These are phyloP conservation scores for Diaporthe sp. DNA, from an alignment of 2,329 filamentous ascomycete species.

Conservation along the genomic window DNA sequence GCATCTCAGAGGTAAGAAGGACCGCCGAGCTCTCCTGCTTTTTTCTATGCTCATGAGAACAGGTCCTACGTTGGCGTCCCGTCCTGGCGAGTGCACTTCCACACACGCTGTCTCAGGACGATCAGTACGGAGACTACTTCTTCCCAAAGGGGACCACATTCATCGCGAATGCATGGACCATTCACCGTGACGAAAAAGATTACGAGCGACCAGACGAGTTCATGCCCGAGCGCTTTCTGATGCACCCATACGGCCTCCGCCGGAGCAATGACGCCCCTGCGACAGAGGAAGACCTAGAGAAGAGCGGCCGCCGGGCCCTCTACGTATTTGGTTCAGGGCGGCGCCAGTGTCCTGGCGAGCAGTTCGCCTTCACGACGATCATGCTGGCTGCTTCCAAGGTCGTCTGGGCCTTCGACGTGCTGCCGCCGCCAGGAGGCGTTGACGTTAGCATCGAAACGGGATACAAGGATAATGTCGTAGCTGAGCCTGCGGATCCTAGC, in stretches of 20 bases:
- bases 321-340: constrained; percentile 64
- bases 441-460: constrained; percentile 47
- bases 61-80: constrained; percentile 34
- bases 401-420: constrained; percentile 63
- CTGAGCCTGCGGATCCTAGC: constrained; percentile 43
- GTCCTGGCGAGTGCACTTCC: constrained; percentile 10
- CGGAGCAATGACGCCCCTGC: neutral
- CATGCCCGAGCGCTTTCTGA: constrained; percentile 19
- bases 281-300: neutral
- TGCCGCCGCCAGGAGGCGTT: constrained; percentile 43
- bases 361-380: constrained; percentile 62
- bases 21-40: neutral
- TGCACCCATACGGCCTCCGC: constrained; percentile 3
- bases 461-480: constrained; percentile 44
- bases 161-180: constrained; percentile 24
- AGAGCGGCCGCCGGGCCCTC: constrained; percentile 41
- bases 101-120: constrained; percentile 14
- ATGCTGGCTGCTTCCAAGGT: constrained; percentile 56
- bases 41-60: neutral
- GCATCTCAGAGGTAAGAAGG: constrained; percentile 15
- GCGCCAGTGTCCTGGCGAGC: constrained; percentile 62
- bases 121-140: neutral
- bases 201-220: neutral
- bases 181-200: neutral
- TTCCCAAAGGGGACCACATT: constrained; percentile 23